Percentiles rank a stretch among this genome's conserved stretches.
Conservation (phyloP, 2,329 filamentous ascomycete genomes). For the Pseudogymnoascus destructans region DNA sequence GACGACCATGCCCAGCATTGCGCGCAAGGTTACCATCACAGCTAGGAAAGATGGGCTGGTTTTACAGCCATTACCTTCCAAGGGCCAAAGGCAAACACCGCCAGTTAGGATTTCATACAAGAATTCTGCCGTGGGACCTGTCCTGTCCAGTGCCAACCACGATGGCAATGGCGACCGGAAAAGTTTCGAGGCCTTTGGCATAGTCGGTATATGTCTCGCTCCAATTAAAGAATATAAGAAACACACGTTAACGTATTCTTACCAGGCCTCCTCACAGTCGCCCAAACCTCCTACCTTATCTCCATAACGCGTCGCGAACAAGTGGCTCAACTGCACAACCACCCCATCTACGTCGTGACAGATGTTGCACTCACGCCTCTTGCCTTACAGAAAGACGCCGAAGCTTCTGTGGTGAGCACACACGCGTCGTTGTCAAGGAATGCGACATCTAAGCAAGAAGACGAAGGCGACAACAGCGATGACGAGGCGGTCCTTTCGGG, state of each 20-base stretch:
- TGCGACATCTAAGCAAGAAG: constrained; percentile 13
- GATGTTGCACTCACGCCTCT: constrained; percentile 87
- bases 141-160: constrained; percentile 12
- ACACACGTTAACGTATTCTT: not conserved
- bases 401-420: constrained; percentile 55
- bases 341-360: constrained; percentile 73
- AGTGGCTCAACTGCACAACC: constrained; percentile 74
- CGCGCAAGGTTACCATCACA: constrained; percentile 26
- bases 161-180: constrained; percentile 14
- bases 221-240: not conserved
- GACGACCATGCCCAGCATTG: constrained; percentile 25
- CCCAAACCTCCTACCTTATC: constrained; percentile 70
- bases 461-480: constrained; percentile 34
- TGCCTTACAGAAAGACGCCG: constrained; percentile 60
- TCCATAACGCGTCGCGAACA: constrained; percentile 77
- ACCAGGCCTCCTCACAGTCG: constrained; percentile 70
- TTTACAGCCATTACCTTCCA: constrained; percentile 23
- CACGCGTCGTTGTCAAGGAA: constrained; percentile 30
- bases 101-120: constrained; percentile 24
- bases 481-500: constrained; percentile 31
- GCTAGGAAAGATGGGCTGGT: constrained; percentile 26
- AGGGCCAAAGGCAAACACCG: constrained; percentile 21
- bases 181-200: constrained; percentile 26
- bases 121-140: constrained; percentile 20
- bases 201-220: constrained; percentile 23